Conservation (phyloP, 2,329 filamentous ascomycete genomes). For the Sclerotinia borealis region DNA sequence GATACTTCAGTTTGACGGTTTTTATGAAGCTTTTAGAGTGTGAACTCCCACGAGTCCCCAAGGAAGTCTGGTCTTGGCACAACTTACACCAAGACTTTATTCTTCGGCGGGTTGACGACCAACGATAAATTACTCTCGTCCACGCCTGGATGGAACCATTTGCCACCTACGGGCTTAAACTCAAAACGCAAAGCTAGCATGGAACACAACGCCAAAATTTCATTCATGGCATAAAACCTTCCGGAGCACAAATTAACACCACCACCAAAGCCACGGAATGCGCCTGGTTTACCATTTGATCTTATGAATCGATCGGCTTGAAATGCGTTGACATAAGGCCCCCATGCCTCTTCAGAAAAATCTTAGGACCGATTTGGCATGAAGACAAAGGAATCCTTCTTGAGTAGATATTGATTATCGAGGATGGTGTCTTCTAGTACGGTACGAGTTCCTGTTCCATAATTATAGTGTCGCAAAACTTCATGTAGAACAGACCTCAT, state of each 20-base stretch:
- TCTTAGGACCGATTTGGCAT: neutral
- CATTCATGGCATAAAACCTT: slow-evolving; percentile 1
- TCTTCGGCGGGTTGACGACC: neutral
- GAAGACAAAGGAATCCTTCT: neutral
- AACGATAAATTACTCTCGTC: neutral
- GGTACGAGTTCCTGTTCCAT: neutral
- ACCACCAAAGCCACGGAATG: neutral
- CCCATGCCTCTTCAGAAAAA: neutral
- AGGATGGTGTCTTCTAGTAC: neutral
- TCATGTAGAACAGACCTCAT: neutral
- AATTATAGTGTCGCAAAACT: neutral
- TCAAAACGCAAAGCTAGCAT: neutral
- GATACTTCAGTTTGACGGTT: too few species aligned
- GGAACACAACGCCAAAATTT: neutral
- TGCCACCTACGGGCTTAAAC: neutral
- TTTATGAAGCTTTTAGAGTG: too few species aligned
- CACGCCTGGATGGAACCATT: neutral
- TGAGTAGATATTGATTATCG: neutral
- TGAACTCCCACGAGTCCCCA: too few species aligned
- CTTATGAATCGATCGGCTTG: neutral
- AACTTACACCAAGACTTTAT: neutral
- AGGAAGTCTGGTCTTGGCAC: too few species aligned
- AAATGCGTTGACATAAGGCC: neutral
- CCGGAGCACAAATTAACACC: neutral
- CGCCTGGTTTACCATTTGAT: neutral